Evolutionary conservation across 345 rosid species (phyloP), one percentile per base, ranked within the genome.

Genomic region (Gynandropsis gynandra): DNA sequence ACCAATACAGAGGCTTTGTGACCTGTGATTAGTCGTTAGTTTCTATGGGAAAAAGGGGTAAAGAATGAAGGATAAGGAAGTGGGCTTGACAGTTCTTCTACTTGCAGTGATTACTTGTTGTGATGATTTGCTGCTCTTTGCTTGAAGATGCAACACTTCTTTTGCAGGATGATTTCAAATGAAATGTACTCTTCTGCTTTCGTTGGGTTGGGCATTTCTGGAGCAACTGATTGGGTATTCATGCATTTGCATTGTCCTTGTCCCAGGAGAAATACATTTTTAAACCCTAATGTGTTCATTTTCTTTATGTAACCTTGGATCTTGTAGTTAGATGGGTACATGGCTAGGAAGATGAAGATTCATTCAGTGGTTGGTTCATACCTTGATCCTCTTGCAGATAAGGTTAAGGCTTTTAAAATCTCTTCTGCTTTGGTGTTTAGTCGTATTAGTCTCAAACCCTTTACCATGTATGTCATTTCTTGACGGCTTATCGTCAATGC

Each of bases 321-420:
- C n/a, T 20, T 60, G 62, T 63, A 92, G 96, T 63, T 92, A 56
- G 98, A 92, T 79, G 98, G 98, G 21, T 92, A 79, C 44, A 46
- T 81, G 63, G 97, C 98, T 50, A 79, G 98, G 66, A 87, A 75
- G 72, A 87, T 92, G 95, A 79, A 54, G 50, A 85, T 87, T 49
- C 29, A 85, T 65, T 92, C 98, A 18, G 96, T 92, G 1, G 95
- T 85, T 71, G 98, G 98, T 46, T 87, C 98, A 1, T 85, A 92
- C 74, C 93, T 92, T 58, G 96, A 92, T 70, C 98, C 98, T 43
- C 85, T 92, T 56, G 98, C 93, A 24, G 98, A 92, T 72, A 92
- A 92, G 92, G 98, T 87, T 51, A 59, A 44, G 12, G 12, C 16
- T 55, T 48, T 17, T 53, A 7, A 10, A 20, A 50, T 29, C 20